A percentile compares a stretch with the other conserved stretches of the same genome.
Conservation (phyloP, 2,329 filamentous ascomycete genomes). For the Ascochyta pisi region DNA sequence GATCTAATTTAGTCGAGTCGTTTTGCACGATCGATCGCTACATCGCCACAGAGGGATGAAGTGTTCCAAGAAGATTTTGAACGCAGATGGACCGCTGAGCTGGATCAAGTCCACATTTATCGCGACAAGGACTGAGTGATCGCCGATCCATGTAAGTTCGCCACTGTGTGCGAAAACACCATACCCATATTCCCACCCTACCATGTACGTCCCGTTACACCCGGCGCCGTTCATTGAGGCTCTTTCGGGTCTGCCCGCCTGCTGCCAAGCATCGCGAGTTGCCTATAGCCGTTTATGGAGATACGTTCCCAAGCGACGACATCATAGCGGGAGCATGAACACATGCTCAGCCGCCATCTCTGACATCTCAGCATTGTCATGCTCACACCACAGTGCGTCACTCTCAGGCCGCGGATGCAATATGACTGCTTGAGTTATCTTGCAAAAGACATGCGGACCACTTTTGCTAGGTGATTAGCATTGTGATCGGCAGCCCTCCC, state of each 20-base stretch:
- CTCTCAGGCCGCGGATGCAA: background rate
- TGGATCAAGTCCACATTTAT: background rate
- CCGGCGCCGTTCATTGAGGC: constrained; percentile 12
- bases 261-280: constrained; percentile 10
- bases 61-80: background rate
- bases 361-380: background rate
- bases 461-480: constrained; percentile 11
- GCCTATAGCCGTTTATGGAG: background rate
- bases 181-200: background rate
- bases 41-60: too few relatives aligned
- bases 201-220: background rate
- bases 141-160: constrained; percentile 10
- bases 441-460: constrained; percentile 1
- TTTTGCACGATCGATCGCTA: background rate
- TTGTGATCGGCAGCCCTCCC: constrained; percentile 13
- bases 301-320: background rate
- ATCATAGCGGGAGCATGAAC: background rate
- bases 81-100: background rate
- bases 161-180: constrained; percentile 5
- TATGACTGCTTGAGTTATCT: background rate
- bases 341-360: background rate
- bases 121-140: constrained; percentile 1
- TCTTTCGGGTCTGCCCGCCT: constrained; percentile 10
- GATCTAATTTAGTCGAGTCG: background rate
- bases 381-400: background rate